Evolutionary conservation across 2,329 filamentous ascomycete species (phyloP), one percentile per base, ranked within the genome.

Genomic region (Talaromyces sp.): DNA sequence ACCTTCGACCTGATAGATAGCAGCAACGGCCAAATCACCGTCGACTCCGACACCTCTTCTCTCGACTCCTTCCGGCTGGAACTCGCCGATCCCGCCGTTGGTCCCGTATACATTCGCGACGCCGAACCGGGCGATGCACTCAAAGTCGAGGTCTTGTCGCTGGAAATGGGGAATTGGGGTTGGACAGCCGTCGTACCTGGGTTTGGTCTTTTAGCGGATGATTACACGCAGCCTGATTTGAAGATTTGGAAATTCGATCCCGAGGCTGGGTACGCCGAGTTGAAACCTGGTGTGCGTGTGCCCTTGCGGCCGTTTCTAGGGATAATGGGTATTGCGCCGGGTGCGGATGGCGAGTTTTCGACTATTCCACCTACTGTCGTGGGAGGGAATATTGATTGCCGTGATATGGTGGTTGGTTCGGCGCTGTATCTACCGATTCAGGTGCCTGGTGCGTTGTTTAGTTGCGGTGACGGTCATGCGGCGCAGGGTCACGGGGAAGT

Each of bases 351-450:
- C 31, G 79, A 83, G 54, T 79, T 83, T 61, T 77, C 77, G 31
- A 85, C 81, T 3, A 82, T 86, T 19, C 83, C 83, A 27, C 83
- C 84, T 0, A 81, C 81, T 58, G 76, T 80, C 31, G 82, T 79
- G 3, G 84, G 84, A 57, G 84, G 84, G n/a, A 86, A 86, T 69
- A 78, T 86, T 57, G 84, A 86, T 71, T 84, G 83, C 67, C 81
- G 80, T 49, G 79, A 85, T 67, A 70, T 85, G 37, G 81, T 78
- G 5, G 73, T 76, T 3, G 84, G 84, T 0, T 77, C 81, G 0
- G 78, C 73, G 5, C 74, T 86, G 22, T 84, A 81, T 69, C 75
- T 85, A 0, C 83, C 83, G 15, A 79, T 85, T 13, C 78, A 83
- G 69, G 80, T 80, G 0, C 68, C 77, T 2, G 84, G 84, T 0